These are phyloP conservation scores for Fusarium sp. DNA, from an alignment of 2,329 filamentous ascomycete species.

Conservation along the genomic window DNA sequence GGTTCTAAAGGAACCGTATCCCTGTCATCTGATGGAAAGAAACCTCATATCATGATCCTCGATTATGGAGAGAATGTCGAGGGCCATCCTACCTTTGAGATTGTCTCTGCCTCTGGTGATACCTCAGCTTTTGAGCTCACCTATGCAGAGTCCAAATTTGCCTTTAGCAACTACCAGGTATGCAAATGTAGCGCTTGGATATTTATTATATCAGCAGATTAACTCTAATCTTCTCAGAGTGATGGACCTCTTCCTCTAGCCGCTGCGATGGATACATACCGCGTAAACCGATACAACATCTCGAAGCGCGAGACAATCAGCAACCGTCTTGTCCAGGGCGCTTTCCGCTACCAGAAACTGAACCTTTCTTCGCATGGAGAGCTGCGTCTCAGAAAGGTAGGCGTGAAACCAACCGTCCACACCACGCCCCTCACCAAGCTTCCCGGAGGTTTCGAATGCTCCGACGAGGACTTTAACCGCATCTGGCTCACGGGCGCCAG, in stretches of 20 bases:
- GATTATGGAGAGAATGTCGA: neutral
- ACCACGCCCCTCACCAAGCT: neutral
- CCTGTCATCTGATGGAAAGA: neutral
- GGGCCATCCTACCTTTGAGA: neutral
- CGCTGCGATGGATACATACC: neutral
- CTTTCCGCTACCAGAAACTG: neutral
- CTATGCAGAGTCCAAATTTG: neutral
- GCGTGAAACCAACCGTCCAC: neutral
- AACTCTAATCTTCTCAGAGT: fast-evolving
- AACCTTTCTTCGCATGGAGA: neutral
- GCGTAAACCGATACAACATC: neutral
- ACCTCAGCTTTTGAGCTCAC: neutral
- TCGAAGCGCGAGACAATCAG: neutral
- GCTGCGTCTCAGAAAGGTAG: fast-evolving
- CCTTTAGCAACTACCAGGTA: neutral
- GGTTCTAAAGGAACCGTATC: neutral
- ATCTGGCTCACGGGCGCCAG: neutral
- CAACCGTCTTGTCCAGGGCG: neutral
- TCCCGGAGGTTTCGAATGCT: neutral
- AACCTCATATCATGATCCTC: neutral
- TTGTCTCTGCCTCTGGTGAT: neutral
- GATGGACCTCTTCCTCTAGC: neutral
- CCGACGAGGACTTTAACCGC: neutral
- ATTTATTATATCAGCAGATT: fast-evolving
- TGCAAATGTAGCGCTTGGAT: fast-evolving